Evolutionary conservation across 768 basidiomycete genomes (phyloP), one percentile per base, ranked within the genome.

Genomic region (Rhizopogon rudus): DNA sequence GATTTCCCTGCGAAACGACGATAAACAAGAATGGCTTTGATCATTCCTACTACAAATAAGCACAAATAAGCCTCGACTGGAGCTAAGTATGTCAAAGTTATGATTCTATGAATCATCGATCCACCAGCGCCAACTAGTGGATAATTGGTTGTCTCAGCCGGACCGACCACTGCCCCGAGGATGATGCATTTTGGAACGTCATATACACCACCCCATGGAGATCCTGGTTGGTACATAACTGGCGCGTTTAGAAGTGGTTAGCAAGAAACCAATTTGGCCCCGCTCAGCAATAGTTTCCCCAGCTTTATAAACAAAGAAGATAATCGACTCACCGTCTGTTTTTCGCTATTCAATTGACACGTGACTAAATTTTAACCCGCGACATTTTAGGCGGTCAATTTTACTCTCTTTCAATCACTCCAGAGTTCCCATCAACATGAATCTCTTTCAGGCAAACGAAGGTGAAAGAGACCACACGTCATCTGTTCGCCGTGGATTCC

Each of bases 11-110:
- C 13, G 20, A 37, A 37, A 35, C 10, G 12, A 5, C 3, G 12
- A 13, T 33, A 33, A 8, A 46, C 40, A 39, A 17, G 6, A 44
- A 45, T 20, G 31, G 6, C 16, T 7, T 41, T 41, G 7, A 14
- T 43, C 53, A 46, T 53, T 59, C 55, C 35, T 59, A 53, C 41
- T 57, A 14, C 56, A 59, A 59, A 57, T 29, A 56, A 17, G n/a
- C 40, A 43, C 58, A 59, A 59, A 57, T 20, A 37, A 37, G 13
- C 14, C 45, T 17, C 25, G 6, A 29, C 22, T 49, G 28, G 25
- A 33, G 50, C 10, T 29, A 20, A 20, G 20, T 20, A 25, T 4
- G 25, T 25, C 25, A 5, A 25, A 25, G 25, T 25, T 25, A 3
- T 25, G 25, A 25, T 25, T 25, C 12, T 12, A 28, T 12, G 49